Conservation (phyloP, 2,329 filamentous ascomycete species). For the Delphinella strobiligena region DNA sequence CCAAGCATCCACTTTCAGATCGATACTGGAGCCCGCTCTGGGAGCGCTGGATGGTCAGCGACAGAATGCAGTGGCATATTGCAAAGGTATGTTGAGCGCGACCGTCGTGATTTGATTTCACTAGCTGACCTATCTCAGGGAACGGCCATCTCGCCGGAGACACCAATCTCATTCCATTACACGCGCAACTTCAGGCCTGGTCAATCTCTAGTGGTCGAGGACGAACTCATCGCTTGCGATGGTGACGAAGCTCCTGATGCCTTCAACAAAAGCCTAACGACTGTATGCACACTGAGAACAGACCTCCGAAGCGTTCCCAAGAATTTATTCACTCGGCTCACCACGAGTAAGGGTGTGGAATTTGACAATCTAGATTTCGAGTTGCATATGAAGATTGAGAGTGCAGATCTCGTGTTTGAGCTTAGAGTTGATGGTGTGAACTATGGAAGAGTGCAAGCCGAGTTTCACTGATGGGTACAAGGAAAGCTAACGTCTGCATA, state of each 20-base stretch:
- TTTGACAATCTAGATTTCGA: constrained; percentile 78
- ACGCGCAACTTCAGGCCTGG: constrained; percentile 72
- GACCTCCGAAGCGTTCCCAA: constrained; percentile 65
- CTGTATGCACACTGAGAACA: constrained; percentile 71
- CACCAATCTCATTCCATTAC: constrained; percentile 72
- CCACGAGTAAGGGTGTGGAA: constrained; percentile 66
- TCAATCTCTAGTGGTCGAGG: constrained; percentile 57
- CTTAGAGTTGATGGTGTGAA: constrained; percentile 67
- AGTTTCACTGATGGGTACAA: constrained; percentile 61
- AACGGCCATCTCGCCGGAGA: constrained; percentile 60
- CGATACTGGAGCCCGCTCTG: constrained; percentile 72
- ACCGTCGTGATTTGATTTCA: no score
- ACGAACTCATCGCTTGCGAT: constrained; percentile 68
- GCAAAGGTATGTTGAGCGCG: constrained; percentile 46
- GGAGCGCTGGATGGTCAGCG: constrained; percentile 77
- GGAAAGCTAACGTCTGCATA: no score
- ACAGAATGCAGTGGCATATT: constrained; percentile 82
- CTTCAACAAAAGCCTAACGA: constrained; percentile 42
- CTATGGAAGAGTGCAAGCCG: constrained; percentile 66
- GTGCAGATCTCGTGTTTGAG: constrained; percentile 65
- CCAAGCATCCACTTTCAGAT: constrained; percentile 60
- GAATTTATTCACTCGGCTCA: constrained; percentile 60
- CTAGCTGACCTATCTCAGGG: constrained; percentile 35
- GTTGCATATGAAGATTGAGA: constrained; percentile 72
- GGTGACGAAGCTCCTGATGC: constrained; percentile 51